Conservation (phyloP, 495 filamentous ascomycete genomes). For the Penicillium verhagenii region DNA sequence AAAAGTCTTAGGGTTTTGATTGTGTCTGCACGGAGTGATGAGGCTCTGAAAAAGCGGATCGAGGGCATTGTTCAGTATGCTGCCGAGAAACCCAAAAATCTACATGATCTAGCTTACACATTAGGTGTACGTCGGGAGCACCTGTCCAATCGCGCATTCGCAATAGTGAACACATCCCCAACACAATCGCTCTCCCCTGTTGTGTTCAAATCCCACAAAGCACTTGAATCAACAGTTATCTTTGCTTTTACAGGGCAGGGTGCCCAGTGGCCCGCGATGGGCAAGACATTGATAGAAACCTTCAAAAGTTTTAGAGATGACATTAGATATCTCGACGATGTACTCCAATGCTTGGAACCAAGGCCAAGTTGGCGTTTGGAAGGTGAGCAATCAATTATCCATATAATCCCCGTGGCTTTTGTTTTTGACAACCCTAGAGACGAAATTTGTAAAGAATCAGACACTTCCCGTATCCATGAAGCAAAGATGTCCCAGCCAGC, state of each 20-base stretch:
- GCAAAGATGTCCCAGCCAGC: conserved; percentile 38
- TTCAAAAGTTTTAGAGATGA: conserved; percentile 25
- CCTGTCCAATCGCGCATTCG: conserved; percentile 8
- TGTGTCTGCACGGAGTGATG: neutral
- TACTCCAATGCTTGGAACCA: neutral
- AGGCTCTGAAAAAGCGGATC: neutral
- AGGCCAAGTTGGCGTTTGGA: conserved; percentile 1
- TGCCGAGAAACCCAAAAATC: too few species aligned
- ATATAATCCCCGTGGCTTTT: too few species aligned
- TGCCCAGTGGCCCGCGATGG: conserved; percentile 53
- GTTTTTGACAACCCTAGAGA: too few species aligned
- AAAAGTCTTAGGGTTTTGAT: neutral
- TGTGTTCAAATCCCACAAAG: neutral
- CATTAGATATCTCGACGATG: conserved; percentile 10
- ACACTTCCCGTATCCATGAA: conserved; percentile 8
- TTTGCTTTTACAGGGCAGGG: conserved; percentile 75
- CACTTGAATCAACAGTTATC: conserved; percentile 41
- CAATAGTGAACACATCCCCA: neutral
- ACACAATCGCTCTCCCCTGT: neutral
- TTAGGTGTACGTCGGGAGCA: conserved; percentile 10
- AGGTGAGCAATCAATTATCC: too few species aligned
- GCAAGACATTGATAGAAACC: conserved; percentile 25
- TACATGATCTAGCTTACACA: conserved; percentile 16
- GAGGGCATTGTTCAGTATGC: neutral
- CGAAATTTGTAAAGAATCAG: too few species aligned